Percentiles rank a stretch among this genome's conserved stretches.
Conservation (phyloP, 805 yeast genomes). For the Zygoascus biomembranicola region DNA sequence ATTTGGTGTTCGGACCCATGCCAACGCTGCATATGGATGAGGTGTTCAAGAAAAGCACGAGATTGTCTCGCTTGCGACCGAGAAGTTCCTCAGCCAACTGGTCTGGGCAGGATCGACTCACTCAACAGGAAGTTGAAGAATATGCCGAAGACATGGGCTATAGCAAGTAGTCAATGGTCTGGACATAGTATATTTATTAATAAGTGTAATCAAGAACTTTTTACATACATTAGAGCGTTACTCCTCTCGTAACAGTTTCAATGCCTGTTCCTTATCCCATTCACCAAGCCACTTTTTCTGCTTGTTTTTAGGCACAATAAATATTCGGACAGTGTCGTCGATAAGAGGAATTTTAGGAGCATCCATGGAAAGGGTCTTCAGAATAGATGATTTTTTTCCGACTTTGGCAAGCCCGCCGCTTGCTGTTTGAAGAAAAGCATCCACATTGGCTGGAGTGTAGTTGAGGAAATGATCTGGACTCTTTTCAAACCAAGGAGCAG, state of each 20-base stretch:
- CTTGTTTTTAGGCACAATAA: constrained; percentile 68
- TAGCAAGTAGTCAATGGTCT: not conserved
- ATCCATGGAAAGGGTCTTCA: constrained; percentile 53
- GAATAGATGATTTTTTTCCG: constrained; percentile 66
- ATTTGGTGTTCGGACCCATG: constrained; percentile 63
- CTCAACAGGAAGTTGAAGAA: constrained; percentile 38
- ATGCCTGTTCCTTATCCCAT: constrained; percentile 26
- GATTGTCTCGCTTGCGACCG: constrained; percentile 42
- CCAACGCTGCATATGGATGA: constrained; percentile 63
- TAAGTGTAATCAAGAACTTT: not conserved
- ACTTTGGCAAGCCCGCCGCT: constrained; percentile 80
- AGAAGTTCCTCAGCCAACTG: constrained; percentile 47
- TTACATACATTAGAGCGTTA: not conserved
- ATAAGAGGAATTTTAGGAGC: constrained; percentile 66
- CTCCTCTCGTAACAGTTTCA: constrained; percentile 1
- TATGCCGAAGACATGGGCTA: constrained; percentile 44
- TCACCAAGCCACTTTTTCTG: constrained; percentile 51
- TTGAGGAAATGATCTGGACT: constrained; percentile 46
- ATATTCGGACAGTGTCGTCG: constrained; percentile 63
- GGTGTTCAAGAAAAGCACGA: constrained; percentile 43
- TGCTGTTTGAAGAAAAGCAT: constrained; percentile 73
- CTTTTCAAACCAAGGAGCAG: constrained; percentile 55
- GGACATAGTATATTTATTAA: not conserved
- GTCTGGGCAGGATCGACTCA: constrained; percentile 39
- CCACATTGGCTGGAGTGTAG: constrained; percentile 51